Evolutionary conservation across 257 asterid genomes (phyloP), one percentile per base, ranked within the genome.

Genomic region (Coffea eugenioides): DNA sequence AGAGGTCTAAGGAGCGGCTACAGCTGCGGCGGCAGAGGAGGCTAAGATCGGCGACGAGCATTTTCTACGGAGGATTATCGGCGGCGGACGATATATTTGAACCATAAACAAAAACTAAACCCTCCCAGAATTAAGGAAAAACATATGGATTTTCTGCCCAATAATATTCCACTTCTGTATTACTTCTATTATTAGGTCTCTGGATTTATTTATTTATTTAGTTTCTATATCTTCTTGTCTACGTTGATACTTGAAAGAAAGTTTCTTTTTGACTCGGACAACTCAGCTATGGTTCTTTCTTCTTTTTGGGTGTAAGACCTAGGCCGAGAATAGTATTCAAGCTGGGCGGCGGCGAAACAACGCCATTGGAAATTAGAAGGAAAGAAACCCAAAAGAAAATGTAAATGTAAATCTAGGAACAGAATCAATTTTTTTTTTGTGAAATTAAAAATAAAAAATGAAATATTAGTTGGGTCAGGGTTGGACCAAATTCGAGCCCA

Each of bases 41-140:
- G 12, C 36, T 27, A 36, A 36, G 70, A 64, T 76, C 65, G 78
- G 78, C 81, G 65, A 77, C 81, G 79, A 66, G 81, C 84, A 81
- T 81, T 65, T 70, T 81, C 78, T 39, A 71, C 73, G 67, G 73
- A 76, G 65, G 69, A 70, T 48, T 49, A 46, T 36, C 34, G 68
- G 52, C 34, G 68, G 52, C 15, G 78, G 27, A 31, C 45, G 13
- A 13, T 41, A 81, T 36, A 11, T 62, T 25, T 11, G 84, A 78
- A 70, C 77, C 77, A 71, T 25, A 73, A 14, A 71, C 62, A 16
- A 16, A 49, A 8, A 49, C 13, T 15, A 39, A 36, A 16, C 52
- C 31, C 73, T 1, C 39, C 20, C 43, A 39, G 5, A 69, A 67
- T 1, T 4, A 57, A 57, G 20, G 36, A 69, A 69, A 36, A 69